A percentile compares a stretch with the other conserved stretches of the same genome.
phyloP scores from a whole-genome alignment of 805 yeast species.

The Grigorovia transvaalensis region DNA sequence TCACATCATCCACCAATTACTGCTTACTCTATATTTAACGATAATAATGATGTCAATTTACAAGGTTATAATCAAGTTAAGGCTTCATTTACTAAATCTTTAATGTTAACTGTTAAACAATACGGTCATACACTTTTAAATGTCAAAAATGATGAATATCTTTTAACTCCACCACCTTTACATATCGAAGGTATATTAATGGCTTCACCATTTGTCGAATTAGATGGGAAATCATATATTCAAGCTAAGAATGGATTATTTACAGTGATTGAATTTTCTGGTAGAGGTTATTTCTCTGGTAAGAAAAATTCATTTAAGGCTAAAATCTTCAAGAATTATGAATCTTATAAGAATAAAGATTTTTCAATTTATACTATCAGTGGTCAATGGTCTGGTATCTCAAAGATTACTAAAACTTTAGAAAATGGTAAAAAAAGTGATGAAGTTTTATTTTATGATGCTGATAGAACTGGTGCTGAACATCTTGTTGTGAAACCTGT shows the following conservation, averaged over 20 bases:
- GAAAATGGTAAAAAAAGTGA: conserved; percentile 5
- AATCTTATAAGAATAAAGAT: conserved; percentile 41
- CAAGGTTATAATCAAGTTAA: conserved; percentile 88
- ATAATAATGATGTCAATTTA: conserved; percentile 52
- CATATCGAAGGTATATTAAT: conserved; percentile 89
- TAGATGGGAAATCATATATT: conserved; percentile 80
- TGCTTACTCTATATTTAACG: conserved; percentile 77
- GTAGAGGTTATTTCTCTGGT: conserved; percentile 92
- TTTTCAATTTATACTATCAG: conserved; percentile 68
- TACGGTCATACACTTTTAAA: conserved; percentile 79
- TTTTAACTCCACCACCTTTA: conserved; percentile 84
- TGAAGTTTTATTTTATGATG: conserved; percentile 49
- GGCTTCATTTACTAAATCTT: conserved; percentile 69
- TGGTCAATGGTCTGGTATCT: conserved; percentile 89
- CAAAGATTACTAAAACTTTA: conserved; percentile 52
- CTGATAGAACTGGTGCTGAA: conserved; percentile 42
- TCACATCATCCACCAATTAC: conserved; percentile 97
- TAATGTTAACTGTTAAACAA: conserved; percentile 78
- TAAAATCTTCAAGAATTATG: conserved; percentile 50
- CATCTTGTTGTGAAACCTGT: conserved; percentile 68
- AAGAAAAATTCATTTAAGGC: conserved; percentile 91
- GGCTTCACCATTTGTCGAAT: conserved; percentile 90
- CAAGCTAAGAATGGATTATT: conserved; percentile 72
- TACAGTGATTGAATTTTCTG: conserved; percentile 68
- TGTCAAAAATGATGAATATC: conserved; percentile 55